Percentiles rank a stretch among this genome's conserved stretches.
These are phyloP conservation scores for Kingdonia uniflora DNA, from an alignment of 164 flowering plant species.

Conservation along the genomic window DNA sequence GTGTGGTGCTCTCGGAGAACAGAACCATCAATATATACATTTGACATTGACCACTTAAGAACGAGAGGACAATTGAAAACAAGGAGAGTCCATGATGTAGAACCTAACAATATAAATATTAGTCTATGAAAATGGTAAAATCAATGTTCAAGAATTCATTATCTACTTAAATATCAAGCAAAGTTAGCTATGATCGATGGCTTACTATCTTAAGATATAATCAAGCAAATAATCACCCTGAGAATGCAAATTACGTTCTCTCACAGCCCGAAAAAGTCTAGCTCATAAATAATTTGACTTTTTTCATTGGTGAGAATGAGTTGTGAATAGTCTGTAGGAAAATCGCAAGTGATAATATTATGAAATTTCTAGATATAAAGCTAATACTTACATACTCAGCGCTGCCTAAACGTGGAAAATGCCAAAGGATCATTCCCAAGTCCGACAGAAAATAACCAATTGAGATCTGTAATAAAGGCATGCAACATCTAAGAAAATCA, in stretches of 20 bases:
- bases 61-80: slow-evolving; percentile 46
- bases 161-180: neutral
- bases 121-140: slow-evolving; percentile 1
- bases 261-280: neutral
- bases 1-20: slow-evolving; percentile 69
- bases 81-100: slow-evolving; percentile 70
- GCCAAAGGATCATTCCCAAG: slow-evolving; percentile 64
- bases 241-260: neutral
- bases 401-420: slow-evolving; percentile 66
- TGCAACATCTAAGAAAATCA: neutral
- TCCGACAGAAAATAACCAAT: slow-evolving; percentile 72
- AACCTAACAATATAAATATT: slow-evolving; percentile 24
- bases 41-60: slow-evolving; percentile 54
- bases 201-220: neutral
- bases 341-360: neutral
- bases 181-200: neutral
- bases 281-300: neutral
- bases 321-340: neutral
- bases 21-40: slow-evolving; percentile 69
- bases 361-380: neutral
- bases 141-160: neutral
- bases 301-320: neutral
- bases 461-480: slow-evolving; percentile 36
- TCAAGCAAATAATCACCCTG: neutral
- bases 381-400: slow-evolving; percentile 65